Conservation (phyloP, 768 basidiomycete species). For the Arthromyces matolae region DNA sequence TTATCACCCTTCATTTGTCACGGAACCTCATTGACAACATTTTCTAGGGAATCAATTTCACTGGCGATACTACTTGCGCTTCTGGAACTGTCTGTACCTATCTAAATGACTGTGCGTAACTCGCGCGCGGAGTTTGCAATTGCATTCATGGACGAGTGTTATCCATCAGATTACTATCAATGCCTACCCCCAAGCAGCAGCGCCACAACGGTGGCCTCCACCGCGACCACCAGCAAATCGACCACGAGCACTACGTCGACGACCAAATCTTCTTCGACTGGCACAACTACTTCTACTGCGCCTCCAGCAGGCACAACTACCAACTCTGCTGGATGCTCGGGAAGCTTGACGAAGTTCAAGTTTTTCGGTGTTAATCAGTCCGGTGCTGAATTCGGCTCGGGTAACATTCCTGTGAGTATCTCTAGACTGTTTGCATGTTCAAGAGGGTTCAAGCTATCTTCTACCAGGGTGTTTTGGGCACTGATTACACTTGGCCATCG, state of each 20-base stretch:
- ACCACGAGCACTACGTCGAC: too few relatives aligned
- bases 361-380: conserved; percentile 63
- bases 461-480: conserved; percentile 34
- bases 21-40: background rate
- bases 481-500: conserved; percentile 49
- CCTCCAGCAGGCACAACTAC: conserved; percentile 23
- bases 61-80: conserved; percentile 43
- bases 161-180: conserved; percentile 42
- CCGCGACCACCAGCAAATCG: conserved; percentile 23
- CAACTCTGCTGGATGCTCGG: conserved; percentile 32
- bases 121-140: background rate
- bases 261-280: too few relatives aligned
- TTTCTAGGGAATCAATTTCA: conserved; percentile 36
- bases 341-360: conserved; percentile 50
- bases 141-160: background rate
- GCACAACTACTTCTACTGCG: conserved; percentile 28
- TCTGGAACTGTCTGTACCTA: conserved; percentile 39
- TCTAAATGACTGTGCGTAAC: conserved; percentile 38
- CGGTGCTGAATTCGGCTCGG: conserved; percentile 58
- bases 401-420: conserved; percentile 40
- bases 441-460: background rate
- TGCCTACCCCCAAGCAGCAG: conserved; percentile 33
- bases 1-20: background rate
- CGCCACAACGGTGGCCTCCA: too few relatives aligned
- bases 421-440: background rate